Evolutionary conservation across 495 filamentous ascomycete species (phyloP).

Genomic region (Tuber umbilicatum): DNA sequence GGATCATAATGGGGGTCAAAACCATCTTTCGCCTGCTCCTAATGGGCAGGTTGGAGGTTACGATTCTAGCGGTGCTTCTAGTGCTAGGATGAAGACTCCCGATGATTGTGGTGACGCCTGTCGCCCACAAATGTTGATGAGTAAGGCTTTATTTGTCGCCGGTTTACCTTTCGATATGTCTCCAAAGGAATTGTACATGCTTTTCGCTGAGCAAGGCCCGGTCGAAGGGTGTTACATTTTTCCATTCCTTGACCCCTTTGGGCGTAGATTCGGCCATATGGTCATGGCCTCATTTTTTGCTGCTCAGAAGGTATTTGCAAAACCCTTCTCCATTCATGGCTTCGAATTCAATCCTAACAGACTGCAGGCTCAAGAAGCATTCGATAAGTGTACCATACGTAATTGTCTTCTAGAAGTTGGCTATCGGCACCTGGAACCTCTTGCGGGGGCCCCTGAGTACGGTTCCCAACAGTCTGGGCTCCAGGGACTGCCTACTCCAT

Average conservation of each 20-base stretch:
- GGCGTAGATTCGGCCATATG: conserved; percentile 40
- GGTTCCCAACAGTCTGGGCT: background rate
- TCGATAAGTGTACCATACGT: conserved; percentile 29
- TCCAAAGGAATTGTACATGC: conserved; percentile 36
- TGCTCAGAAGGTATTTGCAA: conserved; percentile 37
- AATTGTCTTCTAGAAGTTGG: conserved; percentile 34
- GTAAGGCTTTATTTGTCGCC: conserved; percentile 36
- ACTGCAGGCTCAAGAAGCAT: conserved; percentile 34
- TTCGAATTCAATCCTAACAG: conserved; percentile 4
- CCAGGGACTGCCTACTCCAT: background rate
- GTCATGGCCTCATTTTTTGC: conserved; percentile 37
- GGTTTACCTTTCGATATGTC: conserved; percentile 40
- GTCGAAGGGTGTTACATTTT: conserved; percentile 40
- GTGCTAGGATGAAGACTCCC: background rate
- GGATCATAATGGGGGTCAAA: background rate
- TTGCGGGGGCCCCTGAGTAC: background rate
- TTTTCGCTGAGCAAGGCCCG: conserved; percentile 33
- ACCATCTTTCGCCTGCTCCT: background rate
- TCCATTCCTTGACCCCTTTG: conserved; percentile 26
- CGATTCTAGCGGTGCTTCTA: background rate
- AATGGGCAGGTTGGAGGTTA: background rate
- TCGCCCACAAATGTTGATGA: conserved; percentile 34
- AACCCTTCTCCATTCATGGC: background rate
- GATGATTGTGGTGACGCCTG: conserved; percentile 3
- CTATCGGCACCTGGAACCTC: conserved; percentile 17